A percentile compares a stretch with the other conserved stretches of the same genome.
These are phyloP conservation scores for Physaria fendleri DNA, from an alignment of 345 rosid species.

Conservation along the genomic window DNA sequence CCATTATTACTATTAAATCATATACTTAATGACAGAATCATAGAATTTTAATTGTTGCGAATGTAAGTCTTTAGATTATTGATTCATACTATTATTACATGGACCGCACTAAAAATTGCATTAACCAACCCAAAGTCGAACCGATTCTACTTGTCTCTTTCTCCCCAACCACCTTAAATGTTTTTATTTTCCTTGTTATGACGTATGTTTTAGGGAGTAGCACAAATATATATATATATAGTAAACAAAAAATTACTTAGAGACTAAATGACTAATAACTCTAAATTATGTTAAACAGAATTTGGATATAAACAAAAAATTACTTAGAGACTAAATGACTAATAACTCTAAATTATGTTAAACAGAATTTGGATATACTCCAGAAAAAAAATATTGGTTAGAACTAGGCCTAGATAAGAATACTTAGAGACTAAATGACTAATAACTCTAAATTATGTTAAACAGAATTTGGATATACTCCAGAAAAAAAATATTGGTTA, in stretches of 20 bases:
- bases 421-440: no score
- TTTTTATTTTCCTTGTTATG: not conserved
- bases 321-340: not conserved
- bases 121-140: conserved; percentile 10
- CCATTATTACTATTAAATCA: not conserved
- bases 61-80: not conserved
- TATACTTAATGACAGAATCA: not conserved
- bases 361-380: not conserved
- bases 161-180: conserved; percentile 16
- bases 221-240: no score
- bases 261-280: not conserved
- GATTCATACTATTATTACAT: not conserved
- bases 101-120: not conserved
- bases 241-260: not conserved
- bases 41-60: not conserved
- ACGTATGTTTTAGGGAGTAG: no score
- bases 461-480: not conserved
- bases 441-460: not conserved
- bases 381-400: not conserved
- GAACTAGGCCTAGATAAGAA: not conserved
- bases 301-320: not conserved
- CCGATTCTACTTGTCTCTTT: conserved; percentile 2
- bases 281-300: not conserved
- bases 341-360: not conserved
- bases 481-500: not conserved